Evolutionary conservation across 768 basidiomycete species (phyloP).

Genomic region (Austroboletus eburneus): DNA sequence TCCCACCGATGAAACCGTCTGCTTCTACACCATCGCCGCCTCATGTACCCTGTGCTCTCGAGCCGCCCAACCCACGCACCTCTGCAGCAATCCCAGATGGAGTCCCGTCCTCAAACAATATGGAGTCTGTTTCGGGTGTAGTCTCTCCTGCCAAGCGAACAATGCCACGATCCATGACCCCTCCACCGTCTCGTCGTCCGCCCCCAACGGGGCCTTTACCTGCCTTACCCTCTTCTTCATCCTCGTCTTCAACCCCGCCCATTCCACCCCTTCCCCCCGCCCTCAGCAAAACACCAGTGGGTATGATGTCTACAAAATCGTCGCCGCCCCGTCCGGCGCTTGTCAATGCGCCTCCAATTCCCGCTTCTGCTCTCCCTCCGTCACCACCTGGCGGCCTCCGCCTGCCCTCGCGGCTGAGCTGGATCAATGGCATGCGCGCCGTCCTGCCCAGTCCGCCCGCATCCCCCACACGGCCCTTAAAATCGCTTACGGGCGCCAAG

Average conservation of each 20-base stretch:
- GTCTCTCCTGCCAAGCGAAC: conserved; percentile 20
- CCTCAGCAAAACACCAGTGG: conserved; percentile 13
- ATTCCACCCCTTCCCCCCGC: conserved; percentile 28
- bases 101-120: conserved; percentile 1
- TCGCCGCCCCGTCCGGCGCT: conserved; percentile 11
- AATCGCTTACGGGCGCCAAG: conserved; percentile 6
- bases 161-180: conserved; percentile 23
- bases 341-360: neutral
- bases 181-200: conserved; percentile 25
- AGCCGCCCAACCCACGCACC: conserved; percentile 5
- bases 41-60: neutral
- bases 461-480: conserved; percentile 21
- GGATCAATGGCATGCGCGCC: conserved; percentile 23
- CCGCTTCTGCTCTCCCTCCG: conserved; percentile 19
- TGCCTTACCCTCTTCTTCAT: conserved; percentile 18
- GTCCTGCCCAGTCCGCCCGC: conserved; percentile 30
- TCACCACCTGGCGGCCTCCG: conserved; percentile 29
- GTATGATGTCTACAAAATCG: neutral
- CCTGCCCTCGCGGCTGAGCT: conserved; percentile 29
- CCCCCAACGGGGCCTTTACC: conserved; percentile 29
- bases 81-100: conserved; percentile 4
- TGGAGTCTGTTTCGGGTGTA: conserved; percentile 1
- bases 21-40: neutral
- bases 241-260: conserved; percentile 11
- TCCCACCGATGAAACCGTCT: neutral